A percentile compares a stretch with the other conserved stretches of the same genome.
Conservation (phyloP, 2,329 filamentous ascomycete species). For the Rhexocercosporidium sp. region DNA sequence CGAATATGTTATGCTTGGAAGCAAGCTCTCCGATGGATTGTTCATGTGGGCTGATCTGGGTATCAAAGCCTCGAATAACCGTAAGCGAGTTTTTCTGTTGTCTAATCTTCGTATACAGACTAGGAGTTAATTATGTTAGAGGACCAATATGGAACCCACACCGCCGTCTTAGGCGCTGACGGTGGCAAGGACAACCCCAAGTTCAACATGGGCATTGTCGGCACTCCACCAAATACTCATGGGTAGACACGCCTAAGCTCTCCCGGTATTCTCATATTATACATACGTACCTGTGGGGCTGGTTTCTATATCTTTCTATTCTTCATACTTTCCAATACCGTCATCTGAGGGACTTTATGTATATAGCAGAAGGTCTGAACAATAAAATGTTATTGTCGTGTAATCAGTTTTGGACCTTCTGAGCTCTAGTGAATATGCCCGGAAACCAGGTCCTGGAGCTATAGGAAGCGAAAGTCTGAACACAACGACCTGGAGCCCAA, state of each 20-base stretch:
- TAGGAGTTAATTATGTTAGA: slow-evolving; percentile 12
- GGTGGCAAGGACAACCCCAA: slow-evolving; percentile 32
- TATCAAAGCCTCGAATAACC: slow-evolving; percentile 22
- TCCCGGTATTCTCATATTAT: not conserved
- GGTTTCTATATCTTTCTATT: not conserved
- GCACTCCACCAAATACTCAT: slow-evolving; percentile 19
- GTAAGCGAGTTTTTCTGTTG: not conserved
- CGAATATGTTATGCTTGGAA: slow-evolving; percentile 63
- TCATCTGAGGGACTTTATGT: not conserved
- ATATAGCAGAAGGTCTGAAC: not conserved
- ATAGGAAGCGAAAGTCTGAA: too few relatives aligned
- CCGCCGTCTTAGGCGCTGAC: slow-evolving; percentile 25
- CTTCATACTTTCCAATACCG: not conserved
- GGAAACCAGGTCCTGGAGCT: too few relatives aligned
- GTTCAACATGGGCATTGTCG: slow-evolving; percentile 26
- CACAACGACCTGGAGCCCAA: too few relatives aligned
- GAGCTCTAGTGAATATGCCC: too few relatives aligned
- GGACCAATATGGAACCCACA: slow-evolving; percentile 23
- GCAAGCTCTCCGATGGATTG: slow-evolving; percentile 56
- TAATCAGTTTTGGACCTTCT: too few relatives aligned
- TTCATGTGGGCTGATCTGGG: slow-evolving; percentile 60
- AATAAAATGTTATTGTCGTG: too few relatives aligned
- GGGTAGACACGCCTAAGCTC: not conserved
- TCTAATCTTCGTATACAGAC: not conserved
- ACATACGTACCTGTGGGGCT: not conserved